Percentiles rank a stretch among this genome's conserved stretches.
These are phyloP conservation scores for Diaporthe sp. DNA, from an alignment of 2,329 filamentous ascomycete species.

Conservation along the genomic window DNA sequence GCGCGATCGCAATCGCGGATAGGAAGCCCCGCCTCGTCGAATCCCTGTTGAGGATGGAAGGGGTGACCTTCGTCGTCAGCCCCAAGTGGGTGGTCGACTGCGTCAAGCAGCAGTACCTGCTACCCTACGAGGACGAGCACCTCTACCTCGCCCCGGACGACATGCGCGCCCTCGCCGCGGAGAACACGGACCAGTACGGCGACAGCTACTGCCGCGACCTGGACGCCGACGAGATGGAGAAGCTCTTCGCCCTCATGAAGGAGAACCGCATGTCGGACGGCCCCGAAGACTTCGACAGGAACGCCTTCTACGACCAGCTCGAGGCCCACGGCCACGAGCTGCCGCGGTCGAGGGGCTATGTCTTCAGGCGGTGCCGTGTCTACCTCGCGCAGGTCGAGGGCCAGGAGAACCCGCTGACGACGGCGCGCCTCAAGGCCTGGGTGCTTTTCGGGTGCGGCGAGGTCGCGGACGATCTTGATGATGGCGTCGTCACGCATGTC, in stretches of 20 bases:
- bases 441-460: constrained; percentile 78
- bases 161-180: constrained; percentile 65
- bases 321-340: constrained; percentile 67
- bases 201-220: constrained; percentile 85
- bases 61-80: constrained; percentile 76
- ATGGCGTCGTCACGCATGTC: constrained; percentile 77
- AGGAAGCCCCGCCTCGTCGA: constrained; percentile 85
- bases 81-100: constrained; percentile 90
- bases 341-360: constrained; percentile 60
- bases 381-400: constrained; percentile 52
- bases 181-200: constrained; percentile 80
- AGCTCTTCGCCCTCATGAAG: constrained; percentile 53
- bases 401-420: constrained; percentile 47
- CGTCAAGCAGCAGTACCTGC: constrained; percentile 73
- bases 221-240: constrained; percentile 49
- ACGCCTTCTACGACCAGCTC: constrained; percentile 66
- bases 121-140: constrained; percentile 73
- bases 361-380: constrained; percentile 64
- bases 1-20: constrained; percentile 82
- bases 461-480: constrained; percentile 63
- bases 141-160: constrained; percentile 77
- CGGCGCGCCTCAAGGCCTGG: constrained; percentile 65
- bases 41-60: constrained; percentile 80
- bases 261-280: constrained; percentile 43
- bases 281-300: constrained; percentile 53